Evolutionary conservation across 768 basidiomycete genomes (phyloP).

Genomic region (Boletus reticulatus): DNA sequence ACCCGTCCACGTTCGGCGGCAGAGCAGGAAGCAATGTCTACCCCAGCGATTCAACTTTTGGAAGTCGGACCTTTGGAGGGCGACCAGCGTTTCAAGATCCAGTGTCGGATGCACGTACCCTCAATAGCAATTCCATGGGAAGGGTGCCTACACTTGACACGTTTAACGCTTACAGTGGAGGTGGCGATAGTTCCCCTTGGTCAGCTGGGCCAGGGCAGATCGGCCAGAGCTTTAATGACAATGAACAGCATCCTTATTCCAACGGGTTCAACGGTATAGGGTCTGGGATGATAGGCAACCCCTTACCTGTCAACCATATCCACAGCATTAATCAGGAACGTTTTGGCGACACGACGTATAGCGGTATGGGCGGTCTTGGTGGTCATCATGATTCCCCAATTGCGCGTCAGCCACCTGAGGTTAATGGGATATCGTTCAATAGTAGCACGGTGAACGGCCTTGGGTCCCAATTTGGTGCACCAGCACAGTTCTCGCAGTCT

Average conservation of each 20-base stretch:
- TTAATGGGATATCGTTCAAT: conserved; percentile 24
- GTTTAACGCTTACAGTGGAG: conserved; percentile 36
- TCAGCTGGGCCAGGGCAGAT: conserved; percentile 27
- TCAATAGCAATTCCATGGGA: conserved; percentile 31
- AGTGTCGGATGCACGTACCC: conserved; percentile 38
- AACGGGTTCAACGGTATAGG: conserved; percentile 23
- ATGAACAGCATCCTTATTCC: conserved; percentile 24
- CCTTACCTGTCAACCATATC: conserved; percentile 19
- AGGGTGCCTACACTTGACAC: conserved; percentile 39
- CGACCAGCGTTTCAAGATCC: conserved; percentile 41
- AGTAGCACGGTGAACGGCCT: conserved; percentile 15
- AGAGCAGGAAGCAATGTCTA: conserved; percentile 39
- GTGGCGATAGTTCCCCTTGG: conserved; percentile 34
- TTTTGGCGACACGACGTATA: conserved; percentile 23
- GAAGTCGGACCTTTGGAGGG: conserved; percentile 33
- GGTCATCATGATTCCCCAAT: conserved; percentile 23
- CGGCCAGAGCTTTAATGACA: conserved; percentile 18
- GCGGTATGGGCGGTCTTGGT: conserved; percentile 19
- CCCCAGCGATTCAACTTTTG: conserved; percentile 36
- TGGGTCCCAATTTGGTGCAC: conserved; percentile 19
- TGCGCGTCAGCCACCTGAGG: conserved; percentile 22
- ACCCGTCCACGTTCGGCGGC: conserved; percentile 55
- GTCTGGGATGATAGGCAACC: conserved; percentile 16
- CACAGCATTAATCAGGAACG: conserved; percentile 28
- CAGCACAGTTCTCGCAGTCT: conserved; percentile 20